phyloP scores from a whole-genome alignment of 495 filamentous ascomycete species.

The Thozetella sp. region DNA sequence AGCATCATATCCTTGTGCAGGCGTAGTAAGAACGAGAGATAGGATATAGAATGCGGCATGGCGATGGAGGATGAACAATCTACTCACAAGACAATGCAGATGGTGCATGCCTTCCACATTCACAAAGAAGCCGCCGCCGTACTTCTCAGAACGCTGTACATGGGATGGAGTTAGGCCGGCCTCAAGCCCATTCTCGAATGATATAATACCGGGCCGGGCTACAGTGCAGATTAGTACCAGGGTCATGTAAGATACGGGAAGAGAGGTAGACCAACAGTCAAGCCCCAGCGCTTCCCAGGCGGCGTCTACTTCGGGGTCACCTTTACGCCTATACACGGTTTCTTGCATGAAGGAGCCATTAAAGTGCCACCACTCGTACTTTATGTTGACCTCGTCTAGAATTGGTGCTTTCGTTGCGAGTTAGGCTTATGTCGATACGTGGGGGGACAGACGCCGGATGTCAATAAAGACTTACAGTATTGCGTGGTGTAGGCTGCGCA shows the following conservation, averaged over 20 bases:
- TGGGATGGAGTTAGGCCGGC: slow-evolving; percentile 44
- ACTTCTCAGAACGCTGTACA: slow-evolving; percentile 50
- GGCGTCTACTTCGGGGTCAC: slow-evolving; percentile 55
- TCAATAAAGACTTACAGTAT: neutral
- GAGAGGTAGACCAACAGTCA: slow-evolving; percentile 22
- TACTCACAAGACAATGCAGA: slow-evolving; percentile 52
- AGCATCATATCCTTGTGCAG: neutral
- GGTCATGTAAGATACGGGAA: neutral
- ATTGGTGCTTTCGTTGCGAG: slow-evolving; percentile 5
- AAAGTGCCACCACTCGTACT: slow-evolving; percentile 25
- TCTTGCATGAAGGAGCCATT: slow-evolving; percentile 55
- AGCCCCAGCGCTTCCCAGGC: slow-evolving; percentile 57
- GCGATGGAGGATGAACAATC: too few relatives aligned
- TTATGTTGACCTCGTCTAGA: slow-evolving; percentile 2
- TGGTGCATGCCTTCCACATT: slow-evolving; percentile 61
- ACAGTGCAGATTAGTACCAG: neutral
- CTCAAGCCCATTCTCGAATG: slow-evolving; percentile 11
- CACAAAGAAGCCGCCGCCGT: slow-evolving; percentile 56
- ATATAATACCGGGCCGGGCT: slow-evolving; percentile 16
- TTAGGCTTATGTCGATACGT: too few relatives aligned
- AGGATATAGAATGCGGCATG: neutral
- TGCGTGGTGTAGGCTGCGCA: neutral
- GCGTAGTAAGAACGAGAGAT: neutral
- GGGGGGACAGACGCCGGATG: too few relatives aligned
- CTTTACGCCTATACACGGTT: slow-evolving; percentile 50